phyloP scores from a whole-genome alignment of 2,329 filamentous ascomycete species.

The Sordariomycetes sp. region DNA sequence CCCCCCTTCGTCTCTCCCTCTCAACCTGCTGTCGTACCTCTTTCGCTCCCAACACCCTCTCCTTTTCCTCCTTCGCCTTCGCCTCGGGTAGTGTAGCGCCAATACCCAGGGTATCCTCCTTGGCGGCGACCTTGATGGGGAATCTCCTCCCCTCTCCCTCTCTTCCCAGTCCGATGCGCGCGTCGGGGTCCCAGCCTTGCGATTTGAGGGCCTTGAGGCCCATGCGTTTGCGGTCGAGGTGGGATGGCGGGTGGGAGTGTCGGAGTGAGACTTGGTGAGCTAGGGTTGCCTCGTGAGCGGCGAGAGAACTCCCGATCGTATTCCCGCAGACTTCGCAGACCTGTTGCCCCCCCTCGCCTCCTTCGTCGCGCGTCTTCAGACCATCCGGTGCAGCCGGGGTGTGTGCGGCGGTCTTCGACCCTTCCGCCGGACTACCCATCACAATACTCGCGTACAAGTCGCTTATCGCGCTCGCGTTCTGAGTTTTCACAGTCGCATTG shows the following conservation, averaged over 20 bases:
- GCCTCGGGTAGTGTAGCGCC: conserved; percentile 41
- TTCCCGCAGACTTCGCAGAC: conserved; percentile 27
- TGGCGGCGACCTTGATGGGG: conserved; percentile 64
- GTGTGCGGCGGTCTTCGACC: no score
- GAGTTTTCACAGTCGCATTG: conserved; percentile 13
- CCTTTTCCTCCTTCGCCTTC: conserved; percentile 29
- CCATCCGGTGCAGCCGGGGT: no score
- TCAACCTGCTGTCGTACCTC: conserved; percentile 53
- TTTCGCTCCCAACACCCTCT: conserved; percentile 56
- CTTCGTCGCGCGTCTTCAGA: no score
- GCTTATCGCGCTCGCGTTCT: conserved; percentile 25
- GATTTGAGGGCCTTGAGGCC: conserved; percentile 57
- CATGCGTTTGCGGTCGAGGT: conserved; percentile 61
- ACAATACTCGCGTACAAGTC: conserved; percentile 62
- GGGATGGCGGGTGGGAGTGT: conserved; percentile 64
- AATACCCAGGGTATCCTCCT: conserved; percentile 67
- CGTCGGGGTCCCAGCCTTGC: conserved; percentile 69
- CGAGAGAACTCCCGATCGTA: conserved; percentile 18
- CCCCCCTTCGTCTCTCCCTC: conserved; percentile 52
- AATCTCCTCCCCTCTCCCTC: conserved; percentile 63
- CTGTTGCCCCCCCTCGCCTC: neutral
- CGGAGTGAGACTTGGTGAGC: conserved; percentile 62
- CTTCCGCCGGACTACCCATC: conserved; percentile 27
- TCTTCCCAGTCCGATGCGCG: conserved; percentile 61
- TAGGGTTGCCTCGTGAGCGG: conserved; percentile 50